These are phyloP conservation scores for Grosmannia penicillata DNA, from an alignment of 2,329 filamentous ascomycete genomes.

Conservation along the genomic window DNA sequence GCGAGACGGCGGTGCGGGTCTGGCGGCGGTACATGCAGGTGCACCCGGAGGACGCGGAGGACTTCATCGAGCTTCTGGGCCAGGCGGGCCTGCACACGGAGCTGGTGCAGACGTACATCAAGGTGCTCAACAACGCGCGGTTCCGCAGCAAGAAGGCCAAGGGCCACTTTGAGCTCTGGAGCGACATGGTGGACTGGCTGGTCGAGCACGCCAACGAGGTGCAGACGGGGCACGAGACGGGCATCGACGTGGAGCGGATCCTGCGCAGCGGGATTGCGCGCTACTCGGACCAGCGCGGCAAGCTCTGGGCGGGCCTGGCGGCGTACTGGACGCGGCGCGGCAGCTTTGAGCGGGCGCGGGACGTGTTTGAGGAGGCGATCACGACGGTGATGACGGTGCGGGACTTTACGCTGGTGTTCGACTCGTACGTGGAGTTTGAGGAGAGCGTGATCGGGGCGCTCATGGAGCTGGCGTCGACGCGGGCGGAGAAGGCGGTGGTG, in stretches of 20 bases:
- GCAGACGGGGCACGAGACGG: constrained; percentile 63
- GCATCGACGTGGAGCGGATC: constrained; percentile 83
- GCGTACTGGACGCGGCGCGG: constrained; percentile 94
- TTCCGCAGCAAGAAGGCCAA: constrained; percentile 91
- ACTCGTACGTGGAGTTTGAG: constrained; percentile 92
- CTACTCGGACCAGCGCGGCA: constrained; percentile 87
- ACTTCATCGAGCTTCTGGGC: constrained; percentile 81
- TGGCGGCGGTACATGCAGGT: constrained; percentile 97
- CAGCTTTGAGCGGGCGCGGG: constrained; percentile 81
- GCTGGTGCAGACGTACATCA: constrained; percentile 80
- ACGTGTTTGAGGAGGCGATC: constrained; percentile 90
- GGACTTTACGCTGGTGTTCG: constrained; percentile 92
- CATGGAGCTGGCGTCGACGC: constrained; percentile 72
- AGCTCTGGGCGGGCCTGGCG: constrained; percentile 85
- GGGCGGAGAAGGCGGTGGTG: constrained; percentile 62
- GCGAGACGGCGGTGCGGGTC: constrained; percentile 79
- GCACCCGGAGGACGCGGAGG: constrained; percentile 86
- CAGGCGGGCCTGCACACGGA: constrained; percentile 78
- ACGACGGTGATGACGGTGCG: constrained; percentile 98
- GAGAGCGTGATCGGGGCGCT: constrained; percentile 85
- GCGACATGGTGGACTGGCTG: constrained; percentile 87
- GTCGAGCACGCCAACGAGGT: constrained; percentile 83
- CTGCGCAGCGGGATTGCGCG: constrained; percentile 80
- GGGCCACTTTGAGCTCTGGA: constrained; percentile 94
- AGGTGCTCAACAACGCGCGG: constrained; percentile 75